Base-by-base conservation (phyloP, 1,284 basidiomycete species). In the Tilletia indica region DNA sequence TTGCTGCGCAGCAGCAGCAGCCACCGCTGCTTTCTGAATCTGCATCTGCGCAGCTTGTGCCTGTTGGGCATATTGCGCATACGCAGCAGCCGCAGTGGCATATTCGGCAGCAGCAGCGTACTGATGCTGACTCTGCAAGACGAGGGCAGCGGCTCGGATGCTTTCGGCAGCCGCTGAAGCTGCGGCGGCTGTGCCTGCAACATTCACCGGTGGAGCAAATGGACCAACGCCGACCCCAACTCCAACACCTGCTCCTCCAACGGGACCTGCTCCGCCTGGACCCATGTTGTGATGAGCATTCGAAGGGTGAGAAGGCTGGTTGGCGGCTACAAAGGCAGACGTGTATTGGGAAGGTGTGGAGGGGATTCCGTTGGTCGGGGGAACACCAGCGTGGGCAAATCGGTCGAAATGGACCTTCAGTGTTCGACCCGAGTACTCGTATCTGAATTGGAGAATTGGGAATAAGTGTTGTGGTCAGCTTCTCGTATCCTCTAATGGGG, bases 391-490 rank as follows among this genome's bases (percentile, higher is more conserved):
- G 38, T 68, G 58, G 11, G 80, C 79, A 54, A 82, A 80, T 12
- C 82, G 76, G 86, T 94, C 93, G 80, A 90, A 92, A 83, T 93
- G 92, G 14, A 94, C 93, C 84, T 94, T 94, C 68, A 94, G 87
- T 39, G 87, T 86, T 48, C 93, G 89, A 2, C 93, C 93, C 80
- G 92, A 93, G 84, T 91, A 93, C 80, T 95, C 93, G 83, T 91
- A 93, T 56, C 92, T 93, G 78, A 6, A 70, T 21, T 69, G 25
- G 21, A 25, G 64, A 47, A 47, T 38, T 34, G 51, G 8, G 67
- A n/a, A 3, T 4, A 45, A 36, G 14, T 5, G 21, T 11, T 16
- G 49, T 36, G n/a, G 36, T 67, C 64, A 67, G 64, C 64, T 8
- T 67, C 16, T 11, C 54, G 8, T 11, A 21, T 56, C 1, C 54